These are phyloP conservation scores for Aspergillus asperescens DNA, from an alignment of 495 filamentous ascomycete genomes.

Conservation along the genomic window DNA sequence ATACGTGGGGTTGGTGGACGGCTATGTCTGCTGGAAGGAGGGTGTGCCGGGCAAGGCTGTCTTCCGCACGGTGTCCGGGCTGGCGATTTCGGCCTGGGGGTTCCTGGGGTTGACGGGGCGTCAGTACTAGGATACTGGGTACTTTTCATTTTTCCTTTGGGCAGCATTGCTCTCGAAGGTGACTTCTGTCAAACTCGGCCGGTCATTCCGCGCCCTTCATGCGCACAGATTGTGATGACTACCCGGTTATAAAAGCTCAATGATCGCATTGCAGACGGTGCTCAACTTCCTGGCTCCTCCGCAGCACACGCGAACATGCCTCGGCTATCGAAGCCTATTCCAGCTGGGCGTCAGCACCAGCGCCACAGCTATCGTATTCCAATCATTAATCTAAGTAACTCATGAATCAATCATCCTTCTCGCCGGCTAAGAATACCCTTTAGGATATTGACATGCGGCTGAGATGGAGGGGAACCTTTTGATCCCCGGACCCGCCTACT, in stretches of 20 bases:
- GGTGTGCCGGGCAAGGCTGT: background rate
- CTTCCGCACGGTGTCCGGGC: background rate
- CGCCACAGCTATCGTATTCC: background rate
- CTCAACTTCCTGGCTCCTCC: no score
- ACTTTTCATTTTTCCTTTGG: no score
- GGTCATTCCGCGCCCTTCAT: no score
- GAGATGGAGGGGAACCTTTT: background rate
- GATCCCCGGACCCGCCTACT: background rate
- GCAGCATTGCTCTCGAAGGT: no score
- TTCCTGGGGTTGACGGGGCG: background rate
- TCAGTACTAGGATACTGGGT: no score
- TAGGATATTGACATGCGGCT: background rate
- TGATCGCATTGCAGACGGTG: no score
- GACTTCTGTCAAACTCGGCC: no score
- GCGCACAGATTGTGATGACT: no score
- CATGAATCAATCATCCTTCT: background rate
- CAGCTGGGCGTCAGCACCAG: background rate
- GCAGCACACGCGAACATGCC: no score
- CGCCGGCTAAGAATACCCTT: background rate
- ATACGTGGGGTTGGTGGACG: background rate
- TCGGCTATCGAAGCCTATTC: background rate
- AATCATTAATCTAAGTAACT: background rate
- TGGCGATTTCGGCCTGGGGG: background rate
- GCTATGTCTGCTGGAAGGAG: background rate
- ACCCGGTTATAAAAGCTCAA: no score